A percentile compares a stretch with the other conserved stretches of the same genome.
phyloP scores from a whole-genome alignment of 257 asterid species.

The Fraxinus anomala region DNA sequence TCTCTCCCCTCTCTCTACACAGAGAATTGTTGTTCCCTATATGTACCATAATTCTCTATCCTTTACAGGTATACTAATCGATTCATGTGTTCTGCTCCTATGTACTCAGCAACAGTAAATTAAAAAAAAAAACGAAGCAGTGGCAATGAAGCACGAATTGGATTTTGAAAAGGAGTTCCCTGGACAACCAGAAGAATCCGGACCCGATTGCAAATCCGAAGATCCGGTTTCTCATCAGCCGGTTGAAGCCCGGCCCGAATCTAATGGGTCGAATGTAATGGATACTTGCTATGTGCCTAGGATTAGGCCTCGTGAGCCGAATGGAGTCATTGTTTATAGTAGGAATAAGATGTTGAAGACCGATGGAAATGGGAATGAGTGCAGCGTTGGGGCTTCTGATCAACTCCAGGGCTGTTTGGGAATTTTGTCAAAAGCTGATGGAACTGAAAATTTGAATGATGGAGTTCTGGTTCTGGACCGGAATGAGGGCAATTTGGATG shows the following conservation, averaged over 20 bases:
- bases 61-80: conserved; percentile 31
- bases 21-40: conserved; percentile 17
- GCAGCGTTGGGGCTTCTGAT: conserved; percentile 33
- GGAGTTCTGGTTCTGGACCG: conserved; percentile 15
- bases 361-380: conserved; percentile 21
- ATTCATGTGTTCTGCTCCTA: conserved; percentile 27
- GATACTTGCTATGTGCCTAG: conserved; percentile 34
- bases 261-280: conserved; percentile 36
- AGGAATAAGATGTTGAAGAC: conserved; percentile 68
- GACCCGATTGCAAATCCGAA: conserved; percentile 28
- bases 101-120: conserved; percentile 38
- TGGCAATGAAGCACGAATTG: conserved; percentile 9
- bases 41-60: conserved; percentile 20
- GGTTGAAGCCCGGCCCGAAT: conserved; percentile 30
- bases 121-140: neutral
- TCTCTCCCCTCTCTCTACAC: conserved; percentile 22
- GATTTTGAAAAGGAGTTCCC: conserved; percentile 34
- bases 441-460: conserved; percentile 28
- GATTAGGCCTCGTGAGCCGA: conserved; percentile 55
- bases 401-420: conserved; percentile 30
- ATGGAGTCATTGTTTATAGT: conserved; percentile 62
- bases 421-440: conserved; percentile 27
- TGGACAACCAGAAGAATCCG: conserved; percentile 10
- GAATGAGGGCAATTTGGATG: neutral
- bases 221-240: conserved; percentile 20